A percentile compares a stretch with the other conserved stretches of the same genome.
Conservation (phyloP, 768 basidiomycete species). For the Trichaptum fuscoviolaceum region DNA sequence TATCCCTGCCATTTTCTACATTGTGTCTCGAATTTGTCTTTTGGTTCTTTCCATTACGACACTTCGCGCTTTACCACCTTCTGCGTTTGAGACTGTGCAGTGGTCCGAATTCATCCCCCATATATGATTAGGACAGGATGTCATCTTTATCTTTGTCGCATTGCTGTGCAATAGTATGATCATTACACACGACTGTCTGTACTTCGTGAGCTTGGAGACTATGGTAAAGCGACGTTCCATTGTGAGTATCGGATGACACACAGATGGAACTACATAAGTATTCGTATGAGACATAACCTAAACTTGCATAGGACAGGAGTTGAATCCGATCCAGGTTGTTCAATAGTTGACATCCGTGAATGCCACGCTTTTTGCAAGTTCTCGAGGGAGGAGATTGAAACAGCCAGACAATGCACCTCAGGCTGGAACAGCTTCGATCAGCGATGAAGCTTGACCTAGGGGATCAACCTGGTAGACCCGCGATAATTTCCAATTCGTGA, state of each 20-base stretch:
- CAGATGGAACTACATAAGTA: too few relatives aligned
- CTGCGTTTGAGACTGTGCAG: neutral
- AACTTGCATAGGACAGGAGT: neutral
- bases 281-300: too few relatives aligned
- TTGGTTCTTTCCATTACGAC: neutral
- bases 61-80: neutral
- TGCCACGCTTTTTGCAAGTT: too few relatives aligned
- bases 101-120: conserved; percentile 8
- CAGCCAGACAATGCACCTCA: neutral
- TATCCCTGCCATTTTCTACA: conserved; percentile 3
- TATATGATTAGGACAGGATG: too few relatives aligned
- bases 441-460: neutral
- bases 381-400: too few relatives aligned
- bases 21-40: neutral
- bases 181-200: too few relatives aligned
- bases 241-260: too few relatives aligned
- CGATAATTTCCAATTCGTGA: neutral
- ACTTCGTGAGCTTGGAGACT: too few relatives aligned
- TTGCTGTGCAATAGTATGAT: too few relatives aligned
- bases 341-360: neutral
- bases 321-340: neutral
- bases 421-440: neutral
- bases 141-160: too few relatives aligned
- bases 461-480: neutral
- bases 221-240: too few relatives aligned